A percentile compares a stretch with the other conserved stretches of the same genome.
Conservation (phyloP, 2,329 filamentous ascomycete species). For the Talaromyces amestolkiae region DNA sequence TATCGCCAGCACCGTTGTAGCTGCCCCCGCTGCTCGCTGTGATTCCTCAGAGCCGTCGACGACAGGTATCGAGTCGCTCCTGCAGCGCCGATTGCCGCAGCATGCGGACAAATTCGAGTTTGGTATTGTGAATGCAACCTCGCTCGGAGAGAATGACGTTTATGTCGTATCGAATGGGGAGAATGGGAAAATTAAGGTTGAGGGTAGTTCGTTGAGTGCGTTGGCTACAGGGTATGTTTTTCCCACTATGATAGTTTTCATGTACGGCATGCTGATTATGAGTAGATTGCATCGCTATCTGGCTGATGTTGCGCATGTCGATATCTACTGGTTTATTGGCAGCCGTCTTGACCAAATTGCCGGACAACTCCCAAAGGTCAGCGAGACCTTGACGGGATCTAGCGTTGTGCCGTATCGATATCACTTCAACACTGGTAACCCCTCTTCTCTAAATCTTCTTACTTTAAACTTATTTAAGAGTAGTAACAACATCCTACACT, state of each 20-base stretch:
- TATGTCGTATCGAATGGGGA: constrained; percentile 23
- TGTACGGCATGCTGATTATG: not conserved
- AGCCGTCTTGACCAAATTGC: constrained; percentile 38
- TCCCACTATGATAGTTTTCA: not conserved
- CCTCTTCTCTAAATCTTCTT: not conserved
- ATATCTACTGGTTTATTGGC: constrained; percentile 50
- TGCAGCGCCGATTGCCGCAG: constrained; percentile 27
- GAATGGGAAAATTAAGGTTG: constrained; percentile 32
- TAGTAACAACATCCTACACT: constrained; percentile 54
- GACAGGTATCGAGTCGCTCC: constrained; percentile 26
- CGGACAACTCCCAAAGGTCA: constrained; percentile 29
- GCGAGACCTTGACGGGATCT: constrained; percentile 37
- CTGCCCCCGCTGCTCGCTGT: not conserved
- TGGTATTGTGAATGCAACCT: constrained; percentile 19
- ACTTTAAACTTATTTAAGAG: not conserved
- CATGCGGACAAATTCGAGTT: constrained; percentile 27
- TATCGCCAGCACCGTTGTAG: not conserved
- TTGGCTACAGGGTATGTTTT: constrained; percentile 33
- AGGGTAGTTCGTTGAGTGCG: constrained; percentile 36
- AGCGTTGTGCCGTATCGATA: constrained; percentile 50
- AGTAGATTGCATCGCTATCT: constrained; percentile 43
- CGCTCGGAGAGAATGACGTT: constrained; percentile 22
- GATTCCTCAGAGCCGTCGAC: constrained; percentile 19
- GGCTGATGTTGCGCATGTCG: constrained; percentile 42
- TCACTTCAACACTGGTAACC: constrained; percentile 50